phyloP scores from a whole-genome alignment of 1,139 yeast genomes.

The Pichia sorboxylosa region DNA sequence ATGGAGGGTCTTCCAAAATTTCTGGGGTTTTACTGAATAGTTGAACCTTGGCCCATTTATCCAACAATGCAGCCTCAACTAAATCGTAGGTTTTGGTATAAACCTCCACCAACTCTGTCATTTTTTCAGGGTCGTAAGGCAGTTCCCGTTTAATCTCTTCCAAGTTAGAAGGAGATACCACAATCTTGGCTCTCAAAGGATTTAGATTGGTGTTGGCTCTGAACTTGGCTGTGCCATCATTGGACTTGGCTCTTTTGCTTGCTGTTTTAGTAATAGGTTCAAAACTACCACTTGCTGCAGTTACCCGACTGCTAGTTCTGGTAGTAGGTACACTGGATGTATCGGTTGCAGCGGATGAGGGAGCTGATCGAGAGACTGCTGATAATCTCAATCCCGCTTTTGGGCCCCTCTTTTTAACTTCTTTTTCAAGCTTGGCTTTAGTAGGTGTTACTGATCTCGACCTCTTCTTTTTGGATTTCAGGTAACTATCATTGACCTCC shows the following conservation, averaged over 20 bases:
- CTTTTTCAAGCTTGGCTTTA: too few species aligned
- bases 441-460: too few species aligned
- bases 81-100: conserved; percentile 6
- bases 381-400: too few species aligned
- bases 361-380: neutral
- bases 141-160: conserved; percentile 2
- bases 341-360: too few species aligned
- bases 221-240: neutral
- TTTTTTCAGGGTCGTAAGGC: conserved; percentile 3
- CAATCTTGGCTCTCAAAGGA: neutral
- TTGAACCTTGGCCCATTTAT: conserved; percentile 8
- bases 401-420: too few species aligned
- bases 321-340: too few species aligned
- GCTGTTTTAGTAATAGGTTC: neutral
- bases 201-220: too few species aligned
- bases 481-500: too few species aligned
- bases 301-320: too few species aligned
- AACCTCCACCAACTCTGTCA: conserved; percentile 3
- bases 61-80: conserved; percentile 8
- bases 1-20: conserved; percentile 10
- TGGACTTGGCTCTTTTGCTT: conserved; percentile 1
- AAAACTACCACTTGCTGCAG: neutral
- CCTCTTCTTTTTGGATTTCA: too few species aligned
- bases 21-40: conserved; percentile 1
- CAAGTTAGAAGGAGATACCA: conserved; percentile 5